Evolutionary conservation across 306 rosid species (phyloP), one percentile per base, ranked within the genome.

Genomic region (Castanea crenata): DNA sequence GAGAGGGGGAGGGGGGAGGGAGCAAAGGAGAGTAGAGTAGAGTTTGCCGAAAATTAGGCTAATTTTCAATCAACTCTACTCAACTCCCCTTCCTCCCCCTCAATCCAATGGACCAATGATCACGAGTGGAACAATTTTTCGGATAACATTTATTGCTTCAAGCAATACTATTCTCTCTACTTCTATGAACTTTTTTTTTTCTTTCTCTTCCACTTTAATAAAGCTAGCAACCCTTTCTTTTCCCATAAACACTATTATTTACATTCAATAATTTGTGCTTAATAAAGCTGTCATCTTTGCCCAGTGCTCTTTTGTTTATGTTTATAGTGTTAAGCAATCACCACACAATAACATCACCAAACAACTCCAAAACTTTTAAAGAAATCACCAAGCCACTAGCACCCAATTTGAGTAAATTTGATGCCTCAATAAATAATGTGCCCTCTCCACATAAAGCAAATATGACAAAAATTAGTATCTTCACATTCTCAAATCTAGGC

Each of bases 41-140:
- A 35, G 8, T 35, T 35, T 2, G 6, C 2, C 9, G 0, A 35
- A 35, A 35, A 35, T 35, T 35, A 35, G 9, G 2, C 41, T 35
- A 35, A 35, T 35, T 35, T 35, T 0, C 9, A 1, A 0, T 35
- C 8, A 35, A 35, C 41, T 35, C 41, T 35, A 35, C 2, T 35
- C 41, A 35, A 35, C 41, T 35, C 8, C 0, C 41, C 9, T 35
- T 8, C 2, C 9, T 35, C 41, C 9, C 8, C 9, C 41, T 35
- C 9, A 35, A 6, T 35, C 41, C 9, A 35, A 35, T 35, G 41
- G 8, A 35, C 41, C 41, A 91, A 92, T 74, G 86, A 92, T 95
- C 99, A 95, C 94, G 94, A 92, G 92, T 83, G 99, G 97, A 84
- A 96, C 92, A 89, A 97, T 95, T 90, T 85, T 91, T 88, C 79